A percentile compares a stretch with the other conserved stretches of the same genome.
phyloP scores from a whole-genome alignment of 805 yeast species.

The Wickerhamiella kurtzmanii region DNA sequence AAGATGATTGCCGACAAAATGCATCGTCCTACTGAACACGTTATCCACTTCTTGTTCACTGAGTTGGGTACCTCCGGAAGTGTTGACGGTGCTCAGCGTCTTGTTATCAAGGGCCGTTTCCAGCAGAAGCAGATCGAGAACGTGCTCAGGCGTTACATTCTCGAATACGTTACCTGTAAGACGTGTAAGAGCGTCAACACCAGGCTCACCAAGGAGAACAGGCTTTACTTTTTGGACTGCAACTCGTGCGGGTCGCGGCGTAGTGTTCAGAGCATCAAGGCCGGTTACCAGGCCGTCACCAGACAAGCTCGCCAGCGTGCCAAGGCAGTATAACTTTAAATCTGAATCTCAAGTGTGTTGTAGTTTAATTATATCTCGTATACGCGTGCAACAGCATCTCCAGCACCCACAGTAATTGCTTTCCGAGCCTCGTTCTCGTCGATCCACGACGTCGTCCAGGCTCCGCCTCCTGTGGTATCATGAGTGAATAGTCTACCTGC shows the following conservation, averaged over 20 bases:
- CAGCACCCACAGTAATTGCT: slow-evolving; percentile 15
- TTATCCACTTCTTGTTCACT: slow-evolving; percentile 91
- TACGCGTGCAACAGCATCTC: slow-evolving; percentile 18
- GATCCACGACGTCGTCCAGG: slow-evolving; percentile 5
- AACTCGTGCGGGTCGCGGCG: slow-evolving; percentile 96
- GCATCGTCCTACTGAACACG: slow-evolving; percentile 94
- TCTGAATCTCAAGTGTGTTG: background rate
- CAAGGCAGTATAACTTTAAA: slow-evolving; percentile 5
- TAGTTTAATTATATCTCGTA: slow-evolving; percentile 7
- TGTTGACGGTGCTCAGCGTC: slow-evolving; percentile 93
- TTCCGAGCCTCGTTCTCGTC: background rate
- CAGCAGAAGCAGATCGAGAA: slow-evolving; percentile 96
- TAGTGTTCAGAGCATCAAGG: slow-evolving; percentile 92
- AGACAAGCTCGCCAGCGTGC: slow-evolving; percentile 21
- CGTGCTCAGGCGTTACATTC: slow-evolving; percentile 87
- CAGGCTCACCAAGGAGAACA: slow-evolving; percentile 88
- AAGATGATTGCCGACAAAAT: slow-evolving; percentile 87
- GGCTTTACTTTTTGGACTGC: slow-evolving; percentile 95
- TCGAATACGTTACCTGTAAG: slow-evolving; percentile 96
- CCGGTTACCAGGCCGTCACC: slow-evolving; percentile 91
- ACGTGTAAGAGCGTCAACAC: slow-evolving; percentile 98
- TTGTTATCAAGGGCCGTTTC: slow-evolving; percentile 95
- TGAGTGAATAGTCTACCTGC: slow-evolving; percentile 18
- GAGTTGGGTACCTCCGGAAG: slow-evolving; percentile 99
- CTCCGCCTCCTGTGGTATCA: slow-evolving; percentile 17